Percentiles rank a stretch among this genome's conserved stretches.
Evolutionary conservation across 768 basidiomycete genomes (phyloP).

Genomic region (Candolleomyces efflorescens): DNA sequence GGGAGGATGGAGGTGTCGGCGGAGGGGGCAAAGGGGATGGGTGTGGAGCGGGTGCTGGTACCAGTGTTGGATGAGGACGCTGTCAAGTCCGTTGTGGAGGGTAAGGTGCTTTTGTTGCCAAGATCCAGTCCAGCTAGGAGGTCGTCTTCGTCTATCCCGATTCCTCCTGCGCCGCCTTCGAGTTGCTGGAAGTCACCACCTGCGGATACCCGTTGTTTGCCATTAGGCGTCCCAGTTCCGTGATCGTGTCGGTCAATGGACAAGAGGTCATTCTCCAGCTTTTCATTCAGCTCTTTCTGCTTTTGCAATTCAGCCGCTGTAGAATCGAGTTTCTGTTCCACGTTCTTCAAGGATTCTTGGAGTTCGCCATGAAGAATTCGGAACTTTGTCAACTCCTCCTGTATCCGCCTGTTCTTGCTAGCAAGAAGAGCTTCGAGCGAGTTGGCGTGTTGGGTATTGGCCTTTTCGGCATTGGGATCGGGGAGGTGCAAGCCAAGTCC

Average conservation of each 20-base stretch:
- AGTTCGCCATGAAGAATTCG: conserved; percentile 83
- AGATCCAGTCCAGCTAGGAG: conserved; percentile 72
- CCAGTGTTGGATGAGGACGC: conserved; percentile 15
- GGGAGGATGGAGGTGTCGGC: conserved; percentile 96
- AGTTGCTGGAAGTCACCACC: neutral
- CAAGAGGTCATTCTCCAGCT: conserved; percentile 86
- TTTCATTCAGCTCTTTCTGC: conserved; percentile 79
- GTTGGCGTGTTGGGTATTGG: conserved; percentile 68
- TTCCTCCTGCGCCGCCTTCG: conserved; percentile 1
- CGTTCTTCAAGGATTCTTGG: conserved; percentile 57
- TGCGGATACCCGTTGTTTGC: neutral
- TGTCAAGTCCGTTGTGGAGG: conserved; percentile 14
- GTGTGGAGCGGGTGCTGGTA: conserved; percentile 45
- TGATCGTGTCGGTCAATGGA: conserved; percentile 64
- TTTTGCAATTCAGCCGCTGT: conserved; percentile 68
- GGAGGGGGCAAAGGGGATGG: conserved; percentile 63
- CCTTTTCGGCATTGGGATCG: conserved; percentile 85
- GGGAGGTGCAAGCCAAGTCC: conserved; percentile 67
- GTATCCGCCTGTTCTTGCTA: conserved; percentile 87
- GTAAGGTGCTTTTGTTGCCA: conserved; percentile 42
- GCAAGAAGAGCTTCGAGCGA: conserved; percentile 90
- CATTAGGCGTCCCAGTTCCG: conserved; percentile 12
- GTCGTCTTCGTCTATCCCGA: conserved; percentile 37
- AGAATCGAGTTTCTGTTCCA: conserved; percentile 53
- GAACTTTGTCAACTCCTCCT: conserved; percentile 91